Conservation (phyloP, 2,329 filamentous ascomycete genomes). For the Emmonsia crescens region DNA sequence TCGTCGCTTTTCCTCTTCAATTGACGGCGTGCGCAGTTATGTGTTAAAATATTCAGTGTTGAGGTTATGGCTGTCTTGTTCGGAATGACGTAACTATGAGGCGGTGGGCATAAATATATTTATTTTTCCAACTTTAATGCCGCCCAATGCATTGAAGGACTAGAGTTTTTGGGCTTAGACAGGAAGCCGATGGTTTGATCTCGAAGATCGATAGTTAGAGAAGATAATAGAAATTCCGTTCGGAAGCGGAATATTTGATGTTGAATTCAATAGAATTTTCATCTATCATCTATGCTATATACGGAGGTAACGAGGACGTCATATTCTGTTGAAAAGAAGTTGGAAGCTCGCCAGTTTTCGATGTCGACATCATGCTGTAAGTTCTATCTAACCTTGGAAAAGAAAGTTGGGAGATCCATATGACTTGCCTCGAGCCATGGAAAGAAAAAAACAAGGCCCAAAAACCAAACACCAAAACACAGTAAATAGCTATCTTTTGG, state of each 20-base stretch:
- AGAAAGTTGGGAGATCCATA: background rate
- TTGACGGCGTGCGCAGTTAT: background rate
- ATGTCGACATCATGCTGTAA: background rate
- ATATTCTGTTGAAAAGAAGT: background rate
- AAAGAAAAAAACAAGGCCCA: conserved; percentile 8
- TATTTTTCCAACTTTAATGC: no score
- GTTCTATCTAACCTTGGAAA: background rate
- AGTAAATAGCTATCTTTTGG: background rate
- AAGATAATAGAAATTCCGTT: background rate
- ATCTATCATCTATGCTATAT: background rate
- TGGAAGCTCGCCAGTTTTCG: background rate
- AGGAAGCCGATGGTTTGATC: background rate
- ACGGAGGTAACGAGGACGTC: background rate
- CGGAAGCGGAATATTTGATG: background rate
- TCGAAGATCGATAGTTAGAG: no score
- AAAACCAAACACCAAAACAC: conserved; percentile 14
- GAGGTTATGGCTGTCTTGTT: background rate
- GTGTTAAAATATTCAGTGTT: background rate
- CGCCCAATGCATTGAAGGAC: no score
- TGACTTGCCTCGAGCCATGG: background rate
- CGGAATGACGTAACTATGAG: background rate
- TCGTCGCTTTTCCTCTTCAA: background rate
- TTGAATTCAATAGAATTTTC: background rate
- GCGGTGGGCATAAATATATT: background rate
- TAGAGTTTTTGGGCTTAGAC: no score